phyloP scores from a whole-genome alignment of 176 grass and related monocot species.

The Leersia perrieri region DNA sequence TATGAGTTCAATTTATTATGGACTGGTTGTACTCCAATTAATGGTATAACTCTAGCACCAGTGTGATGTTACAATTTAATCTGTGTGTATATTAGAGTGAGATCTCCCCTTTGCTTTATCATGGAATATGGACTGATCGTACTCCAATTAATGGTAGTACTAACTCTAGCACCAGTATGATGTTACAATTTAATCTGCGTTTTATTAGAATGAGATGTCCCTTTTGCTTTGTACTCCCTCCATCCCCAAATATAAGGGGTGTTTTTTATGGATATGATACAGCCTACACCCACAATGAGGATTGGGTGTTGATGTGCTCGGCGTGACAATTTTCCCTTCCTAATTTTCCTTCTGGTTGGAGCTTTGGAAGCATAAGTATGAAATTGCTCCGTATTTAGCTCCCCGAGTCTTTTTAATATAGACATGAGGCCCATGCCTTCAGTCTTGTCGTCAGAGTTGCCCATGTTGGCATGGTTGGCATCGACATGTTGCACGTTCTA shows the following conservation, averaged over 20 bases:
- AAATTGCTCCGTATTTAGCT: not conserved
- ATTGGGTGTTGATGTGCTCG: not conserved
- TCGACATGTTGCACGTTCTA: not conserved
- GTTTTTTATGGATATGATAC: no score
- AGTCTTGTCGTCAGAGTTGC: not conserved
- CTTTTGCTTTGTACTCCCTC: not conserved
- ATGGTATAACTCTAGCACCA: not conserved
- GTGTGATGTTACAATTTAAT: slow-evolving; percentile 1
- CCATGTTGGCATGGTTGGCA: no score
- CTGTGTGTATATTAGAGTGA: no score
- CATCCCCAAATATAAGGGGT: no score
- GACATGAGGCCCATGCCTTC: no score
- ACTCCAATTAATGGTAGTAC: not conserved
- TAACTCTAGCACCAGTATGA: not conserved
- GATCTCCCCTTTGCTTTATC: no score
- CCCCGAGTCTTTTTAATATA: no score
- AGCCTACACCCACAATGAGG: no score
- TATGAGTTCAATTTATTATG: slow-evolving; percentile 46
- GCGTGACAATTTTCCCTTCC: not conserved
- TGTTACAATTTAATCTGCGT: slow-evolving; percentile 1
- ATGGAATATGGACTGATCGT: not conserved
- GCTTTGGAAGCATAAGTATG: not conserved
- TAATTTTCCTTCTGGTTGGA: not conserved
- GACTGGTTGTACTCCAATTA: not conserved
- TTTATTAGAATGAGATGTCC: not conserved